Evolutionary conservation across 2,329 filamentous ascomycete species (phyloP), one percentile per base, ranked within the genome.

Genomic region (Sodiomyces alkalinus): DNA sequence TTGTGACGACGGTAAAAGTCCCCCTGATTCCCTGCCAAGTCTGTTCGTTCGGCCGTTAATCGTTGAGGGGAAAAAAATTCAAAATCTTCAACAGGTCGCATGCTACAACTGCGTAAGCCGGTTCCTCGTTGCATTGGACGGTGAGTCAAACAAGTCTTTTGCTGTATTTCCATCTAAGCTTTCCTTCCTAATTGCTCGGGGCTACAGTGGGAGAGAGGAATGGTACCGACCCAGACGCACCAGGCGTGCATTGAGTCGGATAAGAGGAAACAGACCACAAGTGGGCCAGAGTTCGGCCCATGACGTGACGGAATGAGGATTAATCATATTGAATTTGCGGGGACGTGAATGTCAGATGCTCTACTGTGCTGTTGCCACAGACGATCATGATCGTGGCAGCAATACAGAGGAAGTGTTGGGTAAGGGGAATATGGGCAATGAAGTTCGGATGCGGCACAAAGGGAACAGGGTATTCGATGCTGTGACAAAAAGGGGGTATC

Each of bases 101-200:
- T 73, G 70, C 30, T 92, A 92, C 49, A 92, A 92, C 48, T 86
- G 80, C 45, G 81, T 92, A 11, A 85, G 78, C 48, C 66, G 82
- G 17, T 86, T 92, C 41, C 51, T 92, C 39, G 81, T 92, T 13
- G 82, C 82, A 10, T 51, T 92, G 31, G 76, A 92, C 55, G 80
- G 71, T 74, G 53, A 51, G 68, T 56, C 26, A 14, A 22, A 14
- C 26, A n/a, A n/a, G n/a, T n/a, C n/a, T n/a, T n/a, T n/a, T n/a
- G n/a, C n/a, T n/a, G n/a, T n/a, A n/a, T n/a, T n/a, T n/a, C n/a
- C n/a, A n/a, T n/a, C n/a, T n/a, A n/a, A n/a, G n/a, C n/a, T 17
- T 9, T 6, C 22, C 12, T 17, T 7, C 7, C 5, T 14, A 17
- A 4, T 9, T 14, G 12, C 48, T 56, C 35, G 22, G 28, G 29